These are phyloP conservation scores for Pleurotus salmoneostramineus DNA, from an alignment of 768 basidiomycete species.

Conservation along the genomic window DNA sequence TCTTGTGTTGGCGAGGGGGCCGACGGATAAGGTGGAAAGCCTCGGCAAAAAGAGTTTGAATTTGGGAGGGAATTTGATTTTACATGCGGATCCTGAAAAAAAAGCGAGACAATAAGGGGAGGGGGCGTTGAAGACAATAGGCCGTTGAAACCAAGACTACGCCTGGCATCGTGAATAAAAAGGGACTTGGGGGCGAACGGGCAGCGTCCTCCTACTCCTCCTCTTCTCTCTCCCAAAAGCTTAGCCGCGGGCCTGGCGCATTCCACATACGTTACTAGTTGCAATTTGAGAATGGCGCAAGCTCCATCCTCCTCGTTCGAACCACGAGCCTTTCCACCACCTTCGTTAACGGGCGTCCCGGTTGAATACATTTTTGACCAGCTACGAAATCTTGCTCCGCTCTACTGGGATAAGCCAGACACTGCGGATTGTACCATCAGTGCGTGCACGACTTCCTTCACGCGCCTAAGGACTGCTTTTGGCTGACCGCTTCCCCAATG, in stretches of 20 bases:
- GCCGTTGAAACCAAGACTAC: slow-evolving; percentile 6
- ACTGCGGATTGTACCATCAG: slow-evolving; percentile 79
- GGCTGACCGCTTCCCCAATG: background rate
- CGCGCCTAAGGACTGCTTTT: slow-evolving; percentile 8
- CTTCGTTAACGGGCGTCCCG: slow-evolving; percentile 59
- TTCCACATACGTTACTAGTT: slow-evolving; percentile 15
- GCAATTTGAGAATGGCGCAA: background rate
- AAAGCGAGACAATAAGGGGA: slow-evolving; percentile 37
- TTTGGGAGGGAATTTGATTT: background rate
- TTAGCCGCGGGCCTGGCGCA: slow-evolving; percentile 38
- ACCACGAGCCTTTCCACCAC: slow-evolving; percentile 60
- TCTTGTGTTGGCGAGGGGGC: too few species aligned
- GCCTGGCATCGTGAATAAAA: too few species aligned
- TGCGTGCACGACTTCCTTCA: slow-evolving; percentile 23
- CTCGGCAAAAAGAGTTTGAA: background rate
- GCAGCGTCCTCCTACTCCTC: slow-evolving; percentile 15
- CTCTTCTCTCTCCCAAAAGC: slow-evolving; percentile 23
- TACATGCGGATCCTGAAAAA: background rate
- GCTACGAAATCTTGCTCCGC: slow-evolving; percentile 59
- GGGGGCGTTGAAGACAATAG: background rate
- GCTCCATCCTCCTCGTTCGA: slow-evolving; percentile 32
- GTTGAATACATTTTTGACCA: slow-evolving; percentile 70
- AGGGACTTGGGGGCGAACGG: slow-evolving; percentile 20
- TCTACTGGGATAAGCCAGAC: slow-evolving; percentile 73
- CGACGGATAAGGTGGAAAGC: background rate